These are phyloP conservation scores for Geotrichum phurueaensis DNA, from an alignment of 1,139 yeast species.

Conservation along the genomic window DNA sequence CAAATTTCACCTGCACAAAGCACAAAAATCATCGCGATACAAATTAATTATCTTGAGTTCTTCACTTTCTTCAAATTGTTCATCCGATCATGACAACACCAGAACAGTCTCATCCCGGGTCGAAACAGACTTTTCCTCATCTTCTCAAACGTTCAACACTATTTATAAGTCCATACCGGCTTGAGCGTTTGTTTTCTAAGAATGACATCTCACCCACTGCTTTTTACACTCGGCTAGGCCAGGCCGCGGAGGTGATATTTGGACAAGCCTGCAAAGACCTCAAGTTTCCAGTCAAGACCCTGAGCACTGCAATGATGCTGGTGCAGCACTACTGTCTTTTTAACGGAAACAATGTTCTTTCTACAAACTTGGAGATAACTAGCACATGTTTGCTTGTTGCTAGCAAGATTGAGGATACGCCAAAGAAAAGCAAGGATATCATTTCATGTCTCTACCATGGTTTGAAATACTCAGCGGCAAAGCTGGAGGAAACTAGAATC, in stretches of 20 bases:
- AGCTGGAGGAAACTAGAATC: constrained; percentile 7
- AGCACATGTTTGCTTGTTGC: constrained; percentile 74
- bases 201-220: neutral
- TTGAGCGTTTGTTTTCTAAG: neutral
- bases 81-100: neutral
- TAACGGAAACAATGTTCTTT: constrained; percentile 49
- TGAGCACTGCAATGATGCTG: constrained; percentile 32
- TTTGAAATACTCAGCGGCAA: neutral
- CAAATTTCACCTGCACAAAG: too few relatives aligned
- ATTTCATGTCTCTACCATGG: constrained; percentile 11
- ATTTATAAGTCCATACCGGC: constrained; percentile 4
- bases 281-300: constrained; percentile 30
- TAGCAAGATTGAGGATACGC: constrained; percentile 80
- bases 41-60: neutral
- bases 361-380: constrained; percentile 70
- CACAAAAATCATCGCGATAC: neutral
- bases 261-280: neutral
- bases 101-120: neutral
- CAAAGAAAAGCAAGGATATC: constrained; percentile 68
- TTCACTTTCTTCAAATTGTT: neutral
- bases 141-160: constrained; percentile 9
- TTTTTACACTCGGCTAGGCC: neutral
- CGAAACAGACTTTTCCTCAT: neutral
- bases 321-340: constrained; percentile 27
- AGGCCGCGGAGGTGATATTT: neutral